Conservation (phyloP, 306 rosid species). For the Rosa multiflora region DNA sequence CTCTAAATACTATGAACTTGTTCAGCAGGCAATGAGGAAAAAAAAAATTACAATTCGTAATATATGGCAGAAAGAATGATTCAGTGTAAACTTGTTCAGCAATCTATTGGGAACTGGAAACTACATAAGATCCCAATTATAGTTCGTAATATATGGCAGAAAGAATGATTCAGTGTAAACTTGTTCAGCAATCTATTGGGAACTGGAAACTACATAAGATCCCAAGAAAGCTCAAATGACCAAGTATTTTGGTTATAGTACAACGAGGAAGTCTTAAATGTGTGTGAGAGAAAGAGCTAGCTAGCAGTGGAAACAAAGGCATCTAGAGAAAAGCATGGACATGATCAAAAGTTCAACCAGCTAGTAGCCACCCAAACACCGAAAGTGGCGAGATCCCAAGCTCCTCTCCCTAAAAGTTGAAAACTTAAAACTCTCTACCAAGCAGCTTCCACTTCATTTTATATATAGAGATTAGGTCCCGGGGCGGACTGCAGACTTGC, state of each 20-base stretch:
- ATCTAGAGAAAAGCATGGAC: slow-evolving; percentile 6
- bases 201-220: neutral
- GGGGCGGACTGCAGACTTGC: neutral
- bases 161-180: neutral
- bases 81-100: slow-evolving; percentile 1
- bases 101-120: neutral
- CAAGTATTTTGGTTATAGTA: neutral
- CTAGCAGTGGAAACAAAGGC: neutral
- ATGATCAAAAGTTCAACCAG: slow-evolving; percentile 11
- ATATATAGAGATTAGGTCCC: neutral
- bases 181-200: neutral
- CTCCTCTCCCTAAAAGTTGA: neutral
- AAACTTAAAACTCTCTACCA: neutral
- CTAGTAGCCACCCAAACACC: slow-evolving; percentile 10
- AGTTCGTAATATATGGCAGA: neutral
- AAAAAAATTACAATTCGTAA: neutral
- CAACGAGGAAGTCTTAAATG: neutral
- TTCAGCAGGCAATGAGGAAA: neutral
- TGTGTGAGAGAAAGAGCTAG: neutral
- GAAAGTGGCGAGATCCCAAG: neutral
- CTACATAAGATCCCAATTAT: neutral
- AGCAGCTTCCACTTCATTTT: neutral
- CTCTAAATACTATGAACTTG: neutral
- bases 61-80: neutral
- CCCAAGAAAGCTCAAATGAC: neutral